Percentiles rank a stretch among this genome's conserved stretches.
phyloP scores from a whole-genome alignment of 1,139 yeast species.

The Lodderomyces jiufengensis region DNA sequence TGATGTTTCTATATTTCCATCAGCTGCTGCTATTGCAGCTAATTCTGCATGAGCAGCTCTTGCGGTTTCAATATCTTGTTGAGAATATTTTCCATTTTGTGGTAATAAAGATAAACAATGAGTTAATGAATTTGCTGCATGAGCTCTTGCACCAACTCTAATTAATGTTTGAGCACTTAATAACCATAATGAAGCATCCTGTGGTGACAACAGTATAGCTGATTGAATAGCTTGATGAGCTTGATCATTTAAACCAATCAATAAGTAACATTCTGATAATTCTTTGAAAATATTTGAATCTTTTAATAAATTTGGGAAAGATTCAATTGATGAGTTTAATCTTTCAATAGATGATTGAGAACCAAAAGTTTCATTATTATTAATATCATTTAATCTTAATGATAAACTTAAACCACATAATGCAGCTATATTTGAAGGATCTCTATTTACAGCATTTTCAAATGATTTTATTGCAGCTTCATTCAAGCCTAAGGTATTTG shows the following conservation, averaged over 20 bases:
- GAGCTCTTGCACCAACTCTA: slow-evolving; percentile 39
- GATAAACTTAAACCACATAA: slow-evolving; percentile 41
- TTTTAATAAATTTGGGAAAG: slow-evolving; percentile 28
- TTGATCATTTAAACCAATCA: slow-evolving; percentile 46
- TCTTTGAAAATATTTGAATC: slow-evolving; percentile 42
- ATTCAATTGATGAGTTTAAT: slow-evolving; percentile 36
- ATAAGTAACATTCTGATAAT: slow-evolving; percentile 47
- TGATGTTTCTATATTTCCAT: slow-evolving; percentile 45
- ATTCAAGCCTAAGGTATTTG: slow-evolving; percentile 39
- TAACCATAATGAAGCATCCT: slow-evolving; percentile 45
- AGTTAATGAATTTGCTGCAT: slow-evolving; percentile 45
- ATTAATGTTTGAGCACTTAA: slow-evolving; percentile 45
- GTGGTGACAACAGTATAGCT: slow-evolving; percentile 41
- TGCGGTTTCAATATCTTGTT: slow-evolving; percentile 41
- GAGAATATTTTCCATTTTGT: slow-evolving; percentile 22
- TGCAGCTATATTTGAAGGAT: slow-evolving; percentile 39
- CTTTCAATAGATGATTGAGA: slow-evolving; percentile 42
- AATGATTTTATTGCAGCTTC: slow-evolving; percentile 42
- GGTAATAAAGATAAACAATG: slow-evolving; percentile 42
- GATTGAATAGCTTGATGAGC: slow-evolving; percentile 48
- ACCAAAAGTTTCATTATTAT: slow-evolving; percentile 36
- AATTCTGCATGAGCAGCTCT: slow-evolving; percentile 52
- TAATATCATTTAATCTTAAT: slow-evolving; percentile 36
- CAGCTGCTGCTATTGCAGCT: slow-evolving; percentile 51
- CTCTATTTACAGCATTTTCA: slow-evolving; percentile 44